Conservation (phyloP, 1,284 basidiomycete species). For the Rhizoctonia solani region DNA sequence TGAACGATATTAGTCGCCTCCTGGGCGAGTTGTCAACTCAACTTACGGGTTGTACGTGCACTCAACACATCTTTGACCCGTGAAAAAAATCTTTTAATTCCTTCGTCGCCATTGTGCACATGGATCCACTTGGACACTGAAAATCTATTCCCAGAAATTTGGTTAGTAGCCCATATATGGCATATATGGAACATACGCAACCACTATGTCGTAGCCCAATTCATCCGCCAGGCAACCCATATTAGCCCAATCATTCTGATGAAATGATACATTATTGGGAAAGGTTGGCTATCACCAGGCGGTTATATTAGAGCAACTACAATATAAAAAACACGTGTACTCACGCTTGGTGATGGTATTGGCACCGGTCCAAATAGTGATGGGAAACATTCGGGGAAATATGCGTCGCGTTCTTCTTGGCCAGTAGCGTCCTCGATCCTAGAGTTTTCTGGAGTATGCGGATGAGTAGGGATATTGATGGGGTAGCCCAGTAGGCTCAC, state of each 20-base stretch:
- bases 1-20: not conserved
- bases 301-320: slow-evolving; percentile 40
- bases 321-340: not conserved
- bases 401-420: slow-evolving; percentile 39
- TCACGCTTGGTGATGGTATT: slow-evolving; percentile 50
- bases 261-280: slow-evolving; percentile 75
- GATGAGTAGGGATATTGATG: too few species aligned
- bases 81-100: slow-evolving; percentile 63
- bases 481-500: not conserved
- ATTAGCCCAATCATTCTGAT: slow-evolving; percentile 69
- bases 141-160: slow-evolving; percentile 54
- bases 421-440: too few species aligned
- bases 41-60: slow-evolving; percentile 52
- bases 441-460: too few species aligned
- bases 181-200: slow-evolving; percentile 60
- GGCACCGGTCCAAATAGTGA: slow-evolving; percentile 74
- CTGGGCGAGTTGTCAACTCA: not conserved
- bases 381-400: slow-evolving; percentile 75
- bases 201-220: slow-evolving; percentile 68
- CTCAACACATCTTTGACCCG: slow-evolving; percentile 61
- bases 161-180: not conserved
- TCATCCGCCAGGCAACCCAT: slow-evolving; percentile 58
- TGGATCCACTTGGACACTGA: slow-evolving; percentile 88
- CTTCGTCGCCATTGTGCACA: slow-evolving; percentile 72
- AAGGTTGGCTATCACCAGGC: slow-evolving; percentile 49